Evolutionary conservation across 495 filamentous ascomycete genomes (phyloP).

Genomic region (Tuber indicum): DNA sequence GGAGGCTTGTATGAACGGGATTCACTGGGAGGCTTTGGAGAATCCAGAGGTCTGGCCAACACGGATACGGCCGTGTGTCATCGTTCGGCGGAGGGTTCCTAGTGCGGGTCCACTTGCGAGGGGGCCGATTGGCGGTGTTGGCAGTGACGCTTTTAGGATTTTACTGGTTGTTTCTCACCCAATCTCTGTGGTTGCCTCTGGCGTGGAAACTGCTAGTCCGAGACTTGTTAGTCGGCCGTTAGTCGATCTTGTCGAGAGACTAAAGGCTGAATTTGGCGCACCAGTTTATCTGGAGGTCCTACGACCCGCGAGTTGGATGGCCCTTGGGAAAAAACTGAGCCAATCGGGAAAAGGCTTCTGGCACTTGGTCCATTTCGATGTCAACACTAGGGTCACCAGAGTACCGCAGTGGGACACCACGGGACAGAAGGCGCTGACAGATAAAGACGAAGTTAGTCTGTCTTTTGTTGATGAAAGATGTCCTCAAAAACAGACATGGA

Average conservation of each 20-base stretch:
- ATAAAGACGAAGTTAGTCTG: slow-evolving; percentile 15
- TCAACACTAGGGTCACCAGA: slow-evolving; percentile 14
- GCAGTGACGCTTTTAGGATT: slow-evolving; percentile 14
- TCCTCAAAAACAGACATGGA: slow-evolving; percentile 18
- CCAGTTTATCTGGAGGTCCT: slow-evolving; percentile 26
- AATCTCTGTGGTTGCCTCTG: background rate
- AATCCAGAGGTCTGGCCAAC: slow-evolving; percentile 23
- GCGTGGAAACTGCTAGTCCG: slow-evolving; percentile 9
- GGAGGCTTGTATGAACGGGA: slow-evolving; percentile 16
- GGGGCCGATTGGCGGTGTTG: slow-evolving; percentile 14
- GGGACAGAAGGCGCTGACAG: background rate
- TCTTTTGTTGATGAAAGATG: slow-evolving; percentile 27
- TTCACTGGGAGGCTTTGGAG: slow-evolving; percentile 30
- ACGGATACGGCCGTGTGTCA: slow-evolving; percentile 15
- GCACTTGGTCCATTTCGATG: slow-evolving; percentile 28
- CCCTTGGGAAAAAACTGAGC: slow-evolving; percentile 13
- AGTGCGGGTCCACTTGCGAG: slow-evolving; percentile 7
- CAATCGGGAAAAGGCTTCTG: slow-evolving; percentile 17
- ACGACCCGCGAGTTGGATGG: slow-evolving; percentile 26
- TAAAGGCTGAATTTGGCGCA: slow-evolving; percentile 7
- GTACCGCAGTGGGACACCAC: too few species aligned
- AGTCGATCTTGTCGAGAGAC: slow-evolving; percentile 15
- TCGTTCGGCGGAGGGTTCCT: slow-evolving; percentile 23
- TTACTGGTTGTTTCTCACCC: slow-evolving; percentile 21
- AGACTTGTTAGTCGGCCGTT: slow-evolving; percentile 18